These are phyloP conservation scores for Russula griseocarnosa DNA, from an alignment of 768 basidiomycete species.

Conservation along the genomic window DNA sequence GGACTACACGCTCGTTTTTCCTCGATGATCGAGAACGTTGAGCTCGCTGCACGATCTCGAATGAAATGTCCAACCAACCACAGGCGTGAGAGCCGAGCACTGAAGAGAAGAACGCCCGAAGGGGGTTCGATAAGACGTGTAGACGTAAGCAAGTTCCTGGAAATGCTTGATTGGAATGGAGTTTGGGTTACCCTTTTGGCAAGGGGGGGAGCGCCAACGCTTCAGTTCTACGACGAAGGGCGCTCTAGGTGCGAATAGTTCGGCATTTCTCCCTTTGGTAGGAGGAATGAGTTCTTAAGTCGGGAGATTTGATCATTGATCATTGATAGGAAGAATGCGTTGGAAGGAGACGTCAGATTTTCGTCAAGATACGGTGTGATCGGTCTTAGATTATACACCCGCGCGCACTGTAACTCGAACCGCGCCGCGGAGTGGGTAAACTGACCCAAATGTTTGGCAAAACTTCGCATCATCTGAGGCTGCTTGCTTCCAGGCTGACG, in stretches of 20 bases:
- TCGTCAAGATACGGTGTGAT: slow-evolving; percentile 25
- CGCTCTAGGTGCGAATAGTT: slow-evolving; percentile 20
- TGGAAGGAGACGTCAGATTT: slow-evolving; percentile 15
- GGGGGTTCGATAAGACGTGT: slow-evolving; percentile 7
- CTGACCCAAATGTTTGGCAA: slow-evolving; percentile 13
- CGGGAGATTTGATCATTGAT: slow-evolving; percentile 15
- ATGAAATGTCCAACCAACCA: slow-evolving; percentile 3
- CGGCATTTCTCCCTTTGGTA: slow-evolving; percentile 19
- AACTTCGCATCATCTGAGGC: not conserved
- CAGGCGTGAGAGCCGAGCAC: slow-evolving; percentile 8
- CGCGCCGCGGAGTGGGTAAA: slow-evolving; percentile 23
- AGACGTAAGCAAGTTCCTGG: slow-evolving; percentile 16
- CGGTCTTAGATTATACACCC: slow-evolving; percentile 19
- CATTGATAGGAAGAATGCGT: not conserved
- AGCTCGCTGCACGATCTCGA: not conserved
- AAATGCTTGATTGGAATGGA: slow-evolving; percentile 2
- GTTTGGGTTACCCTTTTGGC: slow-evolving; percentile 5
- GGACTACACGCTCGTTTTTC: not conserved
- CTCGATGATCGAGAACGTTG: slow-evolving; percentile 3
- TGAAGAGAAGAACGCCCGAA: not conserved
- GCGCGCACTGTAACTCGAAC: not conserved
- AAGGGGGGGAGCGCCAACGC: not conserved
- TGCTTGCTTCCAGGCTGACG: too few relatives aligned
- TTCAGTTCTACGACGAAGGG: slow-evolving; percentile 10
- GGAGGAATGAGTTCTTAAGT: slow-evolving; percentile 20